Evolutionary conservation across 352 stramenopile genomes (phyloP).

Genomic region (Phytophthora niederhauseri): DNA sequence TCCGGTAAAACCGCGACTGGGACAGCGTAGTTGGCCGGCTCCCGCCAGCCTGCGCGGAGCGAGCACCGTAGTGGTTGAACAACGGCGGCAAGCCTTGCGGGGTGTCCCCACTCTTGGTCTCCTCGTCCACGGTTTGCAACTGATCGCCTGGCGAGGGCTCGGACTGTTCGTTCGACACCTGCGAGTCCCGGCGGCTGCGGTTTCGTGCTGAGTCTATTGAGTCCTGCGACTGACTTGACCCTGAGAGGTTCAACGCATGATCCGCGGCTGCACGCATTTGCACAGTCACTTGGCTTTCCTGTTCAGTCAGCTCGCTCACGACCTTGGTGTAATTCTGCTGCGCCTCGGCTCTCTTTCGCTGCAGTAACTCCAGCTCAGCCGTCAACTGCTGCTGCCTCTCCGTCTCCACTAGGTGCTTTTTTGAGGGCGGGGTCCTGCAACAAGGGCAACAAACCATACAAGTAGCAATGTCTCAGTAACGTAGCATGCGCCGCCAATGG

Average conservation of each 20-base stretch:
- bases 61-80: conserved; percentile 28
- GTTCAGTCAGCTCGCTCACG: background rate
- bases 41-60: background rate
- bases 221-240: conserved; percentile 41
- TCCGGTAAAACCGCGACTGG: conserved; percentile 5
- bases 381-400: conserved; percentile 8
- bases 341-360: conserved; percentile 1
- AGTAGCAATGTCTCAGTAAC: background rate
- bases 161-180: conserved; percentile 36
- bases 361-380: background rate
- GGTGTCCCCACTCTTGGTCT: conserved; percentile 25
- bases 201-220: conserved; percentile 25
- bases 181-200: conserved; percentile 20
- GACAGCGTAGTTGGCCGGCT: conserved; percentile 20
- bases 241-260: conserved; percentile 16
- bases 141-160: conserved; percentile 31
- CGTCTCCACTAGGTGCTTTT: conserved; percentile 13
- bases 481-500: background rate
- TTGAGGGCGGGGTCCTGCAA: conserved; percentile 28
- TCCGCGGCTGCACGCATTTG: background rate
- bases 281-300: conserved; percentile 6
- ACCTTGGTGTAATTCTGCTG: background rate
- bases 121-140: conserved; percentile 19
- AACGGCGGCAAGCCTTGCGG: conserved; percentile 13
- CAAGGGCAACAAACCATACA: background rate